Percentiles rank a stretch among this genome's conserved stretches.
These are phyloP conservation scores for Nymphaea thermarum DNA, from an alignment of 164 flowering plant species.

Conservation along the genomic window DNA sequence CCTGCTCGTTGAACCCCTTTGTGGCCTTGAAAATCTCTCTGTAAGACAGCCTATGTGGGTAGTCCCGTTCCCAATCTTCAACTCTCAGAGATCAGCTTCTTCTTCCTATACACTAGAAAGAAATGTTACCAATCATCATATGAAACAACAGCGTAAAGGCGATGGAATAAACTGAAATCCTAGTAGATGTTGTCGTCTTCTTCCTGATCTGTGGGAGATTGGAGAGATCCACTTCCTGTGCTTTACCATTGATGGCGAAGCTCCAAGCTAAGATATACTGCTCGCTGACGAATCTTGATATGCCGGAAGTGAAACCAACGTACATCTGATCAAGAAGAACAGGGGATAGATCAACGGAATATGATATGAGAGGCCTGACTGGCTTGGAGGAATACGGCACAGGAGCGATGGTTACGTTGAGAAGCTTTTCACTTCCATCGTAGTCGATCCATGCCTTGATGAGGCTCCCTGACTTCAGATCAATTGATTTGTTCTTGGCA, in stretches of 20 bases:
- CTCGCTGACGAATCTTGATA: neutral
- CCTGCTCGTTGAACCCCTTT: conserved; percentile 43
- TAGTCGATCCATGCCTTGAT: neutral
- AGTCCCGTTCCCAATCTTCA: conserved; percentile 60
- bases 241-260: conserved; percentile 10
- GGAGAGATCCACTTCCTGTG: conserved; percentile 4
- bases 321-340: conserved; percentile 6
- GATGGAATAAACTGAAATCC: neutral
- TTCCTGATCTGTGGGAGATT: conserved; percentile 7
- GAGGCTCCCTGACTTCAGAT: neutral
- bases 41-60: conserved; percentile 55
- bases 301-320: conserved; percentile 11
- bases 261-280: conserved; percentile 14
- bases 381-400: conserved; percentile 2
- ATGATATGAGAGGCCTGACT: conserved; percentile 8
- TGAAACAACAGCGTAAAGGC: conserved; percentile 2
- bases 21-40: conserved; percentile 58
- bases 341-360: conserved; percentile 4
- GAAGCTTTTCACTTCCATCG: conserved; percentile 1
- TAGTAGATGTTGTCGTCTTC: neutral
- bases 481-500: neutral
- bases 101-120: conserved; percentile 21
- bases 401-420: conserved; percentile 12
- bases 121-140: conserved; percentile 6
- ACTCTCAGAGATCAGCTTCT: conserved; percentile 17